Base-by-base conservation (phyloP, 2,329 filamentous ascomycete genomes). In the Helotiales sp. region DNA sequence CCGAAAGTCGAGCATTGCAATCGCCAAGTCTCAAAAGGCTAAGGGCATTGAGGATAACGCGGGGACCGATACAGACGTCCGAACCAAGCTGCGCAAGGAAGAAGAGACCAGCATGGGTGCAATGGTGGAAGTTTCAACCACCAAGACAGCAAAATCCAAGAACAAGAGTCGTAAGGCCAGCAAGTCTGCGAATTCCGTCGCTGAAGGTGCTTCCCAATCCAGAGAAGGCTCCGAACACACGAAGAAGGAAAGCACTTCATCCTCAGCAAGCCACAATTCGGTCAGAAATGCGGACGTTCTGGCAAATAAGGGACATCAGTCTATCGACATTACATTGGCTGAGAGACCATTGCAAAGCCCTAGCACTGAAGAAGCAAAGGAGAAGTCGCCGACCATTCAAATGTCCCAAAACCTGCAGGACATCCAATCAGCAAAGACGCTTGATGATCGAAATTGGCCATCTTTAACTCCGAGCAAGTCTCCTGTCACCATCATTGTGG, bases 391-490 rank as follows among this genome's bases (percentile, higher is more conserved):
- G 4, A 10, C 4, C 22, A 13, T 25, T 17, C 6, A 10, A 15
- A 9, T 3, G 10, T 42, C 38, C 6, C 24, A 17, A 7, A n/a
- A 17, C 19, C 25, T 13, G n/a, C n/a, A n/a, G n/a, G n/a, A n/a
- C 31, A 34, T 34, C 31, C 31, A 8, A 44, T 57, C 38, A 5
- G 25, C 52, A 24, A 19, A 36, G 29, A 13, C 31, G 6, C 40
- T 44, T 15, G 31, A 55, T 19, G 53, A 50, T 36, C 52, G 42
- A 10, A 54, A 66, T 34, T 69, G 63, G 61, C 66, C 66, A 24
- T 34, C 61, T 36, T 58, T 68, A 33, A 52, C 30, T 25, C 58
- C 58, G 31, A 19, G 57, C 30, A 63, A 58, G 17, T 63, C 60
- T 19, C 52, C 61, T 3, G 19, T 55, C n/a, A 51, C 58, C 22